These are phyloP conservation scores for Tardiomyces digboiensis DNA, from an alignment of 1,139 yeast genomes.

Conservation along the genomic window DNA sequence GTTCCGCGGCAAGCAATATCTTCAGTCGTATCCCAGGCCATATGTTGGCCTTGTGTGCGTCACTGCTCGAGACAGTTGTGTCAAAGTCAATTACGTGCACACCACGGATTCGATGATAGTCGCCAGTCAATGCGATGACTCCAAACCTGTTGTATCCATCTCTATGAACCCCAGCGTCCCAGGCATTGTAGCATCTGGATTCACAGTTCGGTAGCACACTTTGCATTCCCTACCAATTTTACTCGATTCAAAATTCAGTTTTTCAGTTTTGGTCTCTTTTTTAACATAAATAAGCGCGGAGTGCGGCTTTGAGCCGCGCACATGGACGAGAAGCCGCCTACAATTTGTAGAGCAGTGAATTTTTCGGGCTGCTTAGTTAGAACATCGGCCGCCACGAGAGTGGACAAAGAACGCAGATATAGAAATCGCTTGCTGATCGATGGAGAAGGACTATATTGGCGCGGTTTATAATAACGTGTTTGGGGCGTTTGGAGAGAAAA, in stretches of 20 bases:
- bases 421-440: no score
- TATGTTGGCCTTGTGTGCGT: slow-evolving; percentile 16
- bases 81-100: slow-evolving; percentile 12
- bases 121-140: neutral
- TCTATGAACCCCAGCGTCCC: neutral
- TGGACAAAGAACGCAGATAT: no score
- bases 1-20: neutral
- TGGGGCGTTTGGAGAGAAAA: neutral
- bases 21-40: slow-evolving; percentile 13
- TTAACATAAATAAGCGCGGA: no score
- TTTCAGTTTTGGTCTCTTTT: no score
- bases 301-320: no score
- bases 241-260: no score
- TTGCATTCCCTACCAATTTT: no score
- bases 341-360: no score
- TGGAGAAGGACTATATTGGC: neutral
- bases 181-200: neutral
- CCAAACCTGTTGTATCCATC: neutral
- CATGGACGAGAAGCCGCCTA: no score
- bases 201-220: neutral
- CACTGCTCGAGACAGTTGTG: slow-evolving; percentile 1
- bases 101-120: slow-evolving; percentile 11
- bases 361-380: no score
- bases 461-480: neutral
- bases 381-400: no score